Conservation (phyloP, 2,329 filamentous ascomycete species). For the Aureobasidium sp. region DNA sequence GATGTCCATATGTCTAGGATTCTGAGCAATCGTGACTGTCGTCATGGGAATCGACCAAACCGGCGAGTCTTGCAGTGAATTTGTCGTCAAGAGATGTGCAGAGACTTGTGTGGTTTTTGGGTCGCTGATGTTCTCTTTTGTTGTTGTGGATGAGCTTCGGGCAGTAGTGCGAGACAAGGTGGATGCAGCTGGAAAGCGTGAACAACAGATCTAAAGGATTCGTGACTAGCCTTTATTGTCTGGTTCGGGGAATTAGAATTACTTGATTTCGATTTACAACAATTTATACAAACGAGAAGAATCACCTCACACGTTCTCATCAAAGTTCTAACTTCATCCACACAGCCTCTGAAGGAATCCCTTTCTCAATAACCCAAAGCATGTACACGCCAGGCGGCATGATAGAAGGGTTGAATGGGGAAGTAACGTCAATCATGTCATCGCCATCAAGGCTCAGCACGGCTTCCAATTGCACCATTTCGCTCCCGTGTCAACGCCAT, state of each 20-base stretch:
- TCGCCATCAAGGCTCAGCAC: conserved; percentile 33
- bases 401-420: conserved; percentile 47
- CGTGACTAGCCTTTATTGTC: no score
- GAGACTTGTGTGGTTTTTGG: background rate
- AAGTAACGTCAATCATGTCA: conserved; percentile 43
- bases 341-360: conserved; percentile 44
- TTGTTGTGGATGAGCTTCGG: no score
- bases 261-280: background rate
- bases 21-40: no score
- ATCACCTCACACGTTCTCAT: background rate
- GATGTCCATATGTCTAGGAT: no score
- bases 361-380: conserved; percentile 48
- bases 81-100: background rate
- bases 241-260: background rate
- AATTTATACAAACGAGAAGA: background rate
- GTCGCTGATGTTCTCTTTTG: no score
- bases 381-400: conserved; percentile 53
- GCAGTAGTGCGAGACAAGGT: no score
- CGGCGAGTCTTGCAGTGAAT: no score
- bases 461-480: conserved; percentile 46
- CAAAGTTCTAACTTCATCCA: conserved; percentile 19
- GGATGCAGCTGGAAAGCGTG: no score
- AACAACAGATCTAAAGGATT: no score
- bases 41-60: no score
- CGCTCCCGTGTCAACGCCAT: conserved; percentile 54